These are phyloP conservation scores for Vararia minispora DNA, from an alignment of 768 basidiomycete genomes.

Conservation along the genomic window DNA sequence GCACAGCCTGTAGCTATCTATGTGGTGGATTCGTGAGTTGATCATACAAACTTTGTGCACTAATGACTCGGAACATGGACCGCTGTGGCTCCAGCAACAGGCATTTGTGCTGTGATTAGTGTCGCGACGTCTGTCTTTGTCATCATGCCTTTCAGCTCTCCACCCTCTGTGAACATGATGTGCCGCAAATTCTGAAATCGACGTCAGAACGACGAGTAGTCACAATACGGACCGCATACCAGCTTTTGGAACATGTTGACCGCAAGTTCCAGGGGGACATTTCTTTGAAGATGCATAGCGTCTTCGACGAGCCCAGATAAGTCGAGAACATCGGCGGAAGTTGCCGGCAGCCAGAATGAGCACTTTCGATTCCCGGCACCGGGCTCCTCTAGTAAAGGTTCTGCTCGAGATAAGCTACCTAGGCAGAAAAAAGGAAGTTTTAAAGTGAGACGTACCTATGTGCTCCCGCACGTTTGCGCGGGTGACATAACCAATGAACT, in stretches of 20 bases:
- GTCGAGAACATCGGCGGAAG: constrained; percentile 14
- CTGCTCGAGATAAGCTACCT: constrained; percentile 11
- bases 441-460: constrained; percentile 18
- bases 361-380: constrained; percentile 11
- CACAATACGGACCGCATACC: constrained; percentile 22
- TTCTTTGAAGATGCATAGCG: constrained; percentile 51
- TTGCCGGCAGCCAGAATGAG: constrained; percentile 12
- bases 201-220: constrained; percentile 5
- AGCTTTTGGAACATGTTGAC: constrained; percentile 69
- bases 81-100: constrained; percentile 30
- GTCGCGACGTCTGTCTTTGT: constrained; percentile 59
- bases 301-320: constrained; percentile 28
- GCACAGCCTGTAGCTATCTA: no score
- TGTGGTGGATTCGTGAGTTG: no score
- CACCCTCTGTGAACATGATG: constrained; percentile 52
- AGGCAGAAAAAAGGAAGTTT: not conserved
- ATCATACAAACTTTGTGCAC: no score
- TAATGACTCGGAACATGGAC: no score
- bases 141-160: constrained; percentile 51
- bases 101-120: constrained; percentile 45
- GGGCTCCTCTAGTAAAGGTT: constrained; percentile 15
- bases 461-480: constrained; percentile 37
- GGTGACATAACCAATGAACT: constrained; percentile 51
- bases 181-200: constrained; percentile 48
- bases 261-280: constrained; percentile 59